Evolutionary conservation across 1,139 yeast species (phyloP), one percentile per base, ranked within the genome.

Genomic region (Scheffersomyces segobiensis): DNA sequence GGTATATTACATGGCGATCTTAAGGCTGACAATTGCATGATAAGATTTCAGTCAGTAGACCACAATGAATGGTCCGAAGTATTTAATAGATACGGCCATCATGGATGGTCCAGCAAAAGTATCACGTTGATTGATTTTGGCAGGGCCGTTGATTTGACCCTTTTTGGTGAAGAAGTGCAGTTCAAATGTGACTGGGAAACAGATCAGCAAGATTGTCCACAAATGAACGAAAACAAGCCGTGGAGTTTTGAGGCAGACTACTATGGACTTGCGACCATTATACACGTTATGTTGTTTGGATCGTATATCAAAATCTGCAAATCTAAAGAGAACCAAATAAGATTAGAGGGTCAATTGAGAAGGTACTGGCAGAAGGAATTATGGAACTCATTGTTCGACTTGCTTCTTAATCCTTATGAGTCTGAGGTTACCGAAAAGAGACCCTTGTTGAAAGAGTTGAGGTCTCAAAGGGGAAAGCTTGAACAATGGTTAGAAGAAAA

Each of bases 201-300:
- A 1, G 92, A 88, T 66, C 80, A 81, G 56, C 95, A 88, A 65
- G 97, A 91, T 66, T 91, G 97, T 68, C 85, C 86, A 3, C 91
- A 89, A 66, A 87, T 91, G 88, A 78, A 86, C 58, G 75, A 82
- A 3, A 79, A 83, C 2, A 68, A 78, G 54, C 82, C 89, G 0
- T 93, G 97, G 97, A 83, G 86, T 2, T 91, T 82, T 67, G 93
- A 93, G 67, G 88, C 90, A 3, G 98, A 93, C 72, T 92, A 92
- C 70, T 90, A 84, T 69, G 98, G 97, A 0, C 64, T 91, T 32
- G 98, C 97, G 0, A 84, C 88, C 46, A 84, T 90, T 0, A 76
- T 91, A 1, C 96, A 93, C 67, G 81, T 88, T 0, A 72, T 93
- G 77, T 76, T 93, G 50, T 90, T 86, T 74, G 93, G 95, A 0